phyloP scores from a whole-genome alignment of 2,329 filamentous ascomycete genomes.

The Stromatinia cepivora region DNA sequence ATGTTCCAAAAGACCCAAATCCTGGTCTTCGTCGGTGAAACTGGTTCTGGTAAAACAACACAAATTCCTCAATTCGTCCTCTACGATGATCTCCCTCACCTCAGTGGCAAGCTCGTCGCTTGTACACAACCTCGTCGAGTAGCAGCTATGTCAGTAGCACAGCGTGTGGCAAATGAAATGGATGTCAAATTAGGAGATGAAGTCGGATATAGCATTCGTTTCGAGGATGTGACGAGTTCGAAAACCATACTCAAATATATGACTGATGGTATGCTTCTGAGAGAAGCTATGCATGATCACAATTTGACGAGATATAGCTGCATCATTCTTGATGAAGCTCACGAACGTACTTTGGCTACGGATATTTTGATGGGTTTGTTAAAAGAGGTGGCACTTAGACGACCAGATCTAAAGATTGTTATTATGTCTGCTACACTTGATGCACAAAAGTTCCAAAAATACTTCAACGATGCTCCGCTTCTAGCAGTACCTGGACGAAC shows the following conservation, averaged over 20 bases:
- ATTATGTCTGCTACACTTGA: conserved; percentile 99
- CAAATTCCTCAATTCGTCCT: conserved; percentile 99
- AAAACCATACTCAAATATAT: conserved; percentile 98
- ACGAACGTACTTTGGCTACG: conserved; percentile 95
- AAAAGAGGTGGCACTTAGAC: conserved; percentile 80
- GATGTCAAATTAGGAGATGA: conserved; percentile 91
- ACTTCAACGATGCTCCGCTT: conserved; percentile 92
- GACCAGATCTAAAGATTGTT: conserved; percentile 93
- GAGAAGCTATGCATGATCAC: conserved; percentile 96
- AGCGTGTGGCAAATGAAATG: conserved; percentile 96
- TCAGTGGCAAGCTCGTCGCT: conserved; percentile 83
- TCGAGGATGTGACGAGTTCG: conserved; percentile 88
- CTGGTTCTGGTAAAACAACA: conserved; percentile 98
- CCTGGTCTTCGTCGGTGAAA: conserved; percentile 97
- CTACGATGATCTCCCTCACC: conserved; percentile 91
- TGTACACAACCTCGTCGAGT: conserved; percentile 98
- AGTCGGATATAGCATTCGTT: conserved; percentile 98
- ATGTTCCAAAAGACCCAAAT: conserved; percentile 94
- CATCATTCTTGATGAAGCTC: conserved; percentile 97
- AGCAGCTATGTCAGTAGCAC: conserved; percentile 96
- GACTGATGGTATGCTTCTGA: conserved; percentile 97
- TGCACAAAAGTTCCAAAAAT: conserved; percentile 95
- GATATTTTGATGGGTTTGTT: conserved; percentile 96
- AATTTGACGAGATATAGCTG: conserved; percentile 90
- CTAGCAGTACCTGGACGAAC: conserved; percentile 94